Evolutionary conservation across 2,329 filamentous ascomycete genomes (phyloP).

Genomic region (Aotearoamyces nothofagi): DNA sequence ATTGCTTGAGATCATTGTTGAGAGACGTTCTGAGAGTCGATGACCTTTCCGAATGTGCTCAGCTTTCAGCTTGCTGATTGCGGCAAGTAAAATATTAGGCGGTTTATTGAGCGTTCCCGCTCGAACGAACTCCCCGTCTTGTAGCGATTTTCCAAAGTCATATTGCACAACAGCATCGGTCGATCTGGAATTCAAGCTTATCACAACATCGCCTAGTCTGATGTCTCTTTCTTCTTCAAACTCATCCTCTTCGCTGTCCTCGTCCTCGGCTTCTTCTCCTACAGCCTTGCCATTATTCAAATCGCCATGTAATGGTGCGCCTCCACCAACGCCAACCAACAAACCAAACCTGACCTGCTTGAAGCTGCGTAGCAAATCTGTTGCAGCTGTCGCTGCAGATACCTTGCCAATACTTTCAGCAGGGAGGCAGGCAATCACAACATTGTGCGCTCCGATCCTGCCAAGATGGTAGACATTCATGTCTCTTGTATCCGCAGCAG

Average conservation of each 20-base stretch:
- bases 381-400: constrained; percentile 7
- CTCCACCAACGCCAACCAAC: constrained; percentile 9
- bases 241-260: constrained; percentile 1
- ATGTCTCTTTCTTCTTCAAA: constrained; percentile 3
- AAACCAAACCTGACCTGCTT: constrained; percentile 6
- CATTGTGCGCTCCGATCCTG: constrained; percentile 8
- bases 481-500: constrained; percentile 5
- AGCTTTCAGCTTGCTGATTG: constrained; percentile 1
- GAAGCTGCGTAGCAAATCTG: constrained; percentile 8
- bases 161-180: constrained; percentile 12
- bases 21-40: constrained; percentile 1
- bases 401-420: constrained; percentile 6
- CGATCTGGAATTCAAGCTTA: constrained; percentile 7
- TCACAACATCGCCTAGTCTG: constrained; percentile 5
- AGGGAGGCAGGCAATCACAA: constrained; percentile 10
- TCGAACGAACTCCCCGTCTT: constrained; percentile 2
- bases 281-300: neutral
- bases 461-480: constrained; percentile 8
- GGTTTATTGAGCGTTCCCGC: constrained; percentile 6
- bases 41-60: constrained; percentile 2
- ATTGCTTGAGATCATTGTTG: neutral
- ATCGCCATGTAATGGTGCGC: constrained; percentile 4
- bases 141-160: constrained; percentile 11
- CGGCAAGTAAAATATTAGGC: constrained; percentile 2
- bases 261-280: constrained; percentile 1